These are phyloP conservation scores for Venturia aucupariae DNA, from an alignment of 2,329 filamentous ascomycete species.

Conservation along the genomic window DNA sequence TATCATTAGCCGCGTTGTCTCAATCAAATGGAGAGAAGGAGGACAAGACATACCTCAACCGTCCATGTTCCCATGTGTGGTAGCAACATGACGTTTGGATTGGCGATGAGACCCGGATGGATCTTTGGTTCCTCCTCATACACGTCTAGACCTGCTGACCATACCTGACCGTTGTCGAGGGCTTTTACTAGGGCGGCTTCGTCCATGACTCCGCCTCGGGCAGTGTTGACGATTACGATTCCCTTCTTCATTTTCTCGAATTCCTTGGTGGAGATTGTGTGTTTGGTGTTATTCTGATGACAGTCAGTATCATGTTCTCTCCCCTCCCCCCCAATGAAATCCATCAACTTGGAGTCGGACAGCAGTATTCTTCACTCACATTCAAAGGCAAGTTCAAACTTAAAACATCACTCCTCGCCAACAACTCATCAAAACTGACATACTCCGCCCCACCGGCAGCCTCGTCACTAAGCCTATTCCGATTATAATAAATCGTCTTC, in stretches of 20 bases:
- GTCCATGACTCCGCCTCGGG: constrained; percentile 72
- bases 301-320: background rate
- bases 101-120: constrained; percentile 61
- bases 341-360: too few species aligned
- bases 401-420: constrained; percentile 63
- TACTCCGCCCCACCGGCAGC: constrained; percentile 52
- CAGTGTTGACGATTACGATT: constrained; percentile 72
- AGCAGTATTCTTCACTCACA: constrained; percentile 41
- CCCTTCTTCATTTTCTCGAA: constrained; percentile 71
- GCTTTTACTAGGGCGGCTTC: constrained; percentile 70
- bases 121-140: constrained; percentile 73
- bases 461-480: constrained; percentile 49
- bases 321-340: too few species aligned
- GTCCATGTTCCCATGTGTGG: constrained; percentile 86
- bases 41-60: constrained; percentile 39
- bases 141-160: constrained; percentile 67
- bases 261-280: constrained; percentile 63
- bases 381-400: constrained; percentile 76
- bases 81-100: constrained; percentile 63
- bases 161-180: constrained; percentile 59
- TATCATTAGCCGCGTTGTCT: background rate
- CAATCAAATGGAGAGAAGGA: background rate
- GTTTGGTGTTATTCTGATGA: constrained; percentile 52
- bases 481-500: constrained; percentile 66
- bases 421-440: constrained; percentile 63